Percentiles rank a stretch among this genome's conserved stretches.
Evolutionary conservation across 495 filamentous ascomycete species (phyloP).

Genomic region (Lasiosphaeris hirsuta): DNA sequence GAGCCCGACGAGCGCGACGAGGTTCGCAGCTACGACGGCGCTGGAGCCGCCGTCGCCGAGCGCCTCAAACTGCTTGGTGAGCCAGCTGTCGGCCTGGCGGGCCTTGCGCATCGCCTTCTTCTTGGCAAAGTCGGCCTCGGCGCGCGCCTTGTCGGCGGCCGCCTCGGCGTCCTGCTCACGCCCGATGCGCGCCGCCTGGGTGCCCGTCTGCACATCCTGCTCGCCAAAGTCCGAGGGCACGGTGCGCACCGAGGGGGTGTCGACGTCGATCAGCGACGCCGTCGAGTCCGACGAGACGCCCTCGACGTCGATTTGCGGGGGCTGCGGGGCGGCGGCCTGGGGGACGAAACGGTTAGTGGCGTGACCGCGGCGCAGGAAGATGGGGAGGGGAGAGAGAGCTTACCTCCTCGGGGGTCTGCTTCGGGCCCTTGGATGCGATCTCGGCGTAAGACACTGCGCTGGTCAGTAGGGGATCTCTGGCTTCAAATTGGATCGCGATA

Average conservation of each 20-base stretch:
- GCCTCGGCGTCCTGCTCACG: constrained; percentile 48
- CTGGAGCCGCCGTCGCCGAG: constrained; percentile 27
- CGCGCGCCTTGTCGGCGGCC: constrained; percentile 37
- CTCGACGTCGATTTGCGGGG: constrained; percentile 60
- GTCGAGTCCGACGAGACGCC: constrained; percentile 53
- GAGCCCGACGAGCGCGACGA: constrained; percentile 41
- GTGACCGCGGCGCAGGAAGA: too few species aligned
- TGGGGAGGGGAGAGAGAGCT: constrained; percentile 17
- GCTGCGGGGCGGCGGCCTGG: constrained; percentile 61
- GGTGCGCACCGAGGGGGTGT: constrained; percentile 65
- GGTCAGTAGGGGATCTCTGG: too few species aligned
- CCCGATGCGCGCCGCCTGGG: constrained; percentile 64
- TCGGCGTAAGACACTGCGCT: too few species aligned
- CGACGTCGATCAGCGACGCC: constrained; percentile 71
- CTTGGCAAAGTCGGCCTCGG: constrained; percentile 49
- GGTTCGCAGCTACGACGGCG: constrained; percentile 38
- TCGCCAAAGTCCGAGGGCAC: constrained; percentile 65
- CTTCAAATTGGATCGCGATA: too few species aligned
- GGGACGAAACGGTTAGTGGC: constrained; percentile 13
- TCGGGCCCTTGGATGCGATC: constrained; percentile 50
- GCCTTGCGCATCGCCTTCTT: constrained; percentile 46
- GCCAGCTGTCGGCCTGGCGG: constrained; percentile 38
- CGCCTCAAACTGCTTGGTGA: constrained; percentile 34
- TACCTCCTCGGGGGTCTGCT: constrained; percentile 70
- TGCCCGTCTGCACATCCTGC: constrained; percentile 66